These are phyloP conservation scores for Cyamopsis tetragonoloba DNA, from an alignment of 306 rosid species.

Conservation along the genomic window DNA sequence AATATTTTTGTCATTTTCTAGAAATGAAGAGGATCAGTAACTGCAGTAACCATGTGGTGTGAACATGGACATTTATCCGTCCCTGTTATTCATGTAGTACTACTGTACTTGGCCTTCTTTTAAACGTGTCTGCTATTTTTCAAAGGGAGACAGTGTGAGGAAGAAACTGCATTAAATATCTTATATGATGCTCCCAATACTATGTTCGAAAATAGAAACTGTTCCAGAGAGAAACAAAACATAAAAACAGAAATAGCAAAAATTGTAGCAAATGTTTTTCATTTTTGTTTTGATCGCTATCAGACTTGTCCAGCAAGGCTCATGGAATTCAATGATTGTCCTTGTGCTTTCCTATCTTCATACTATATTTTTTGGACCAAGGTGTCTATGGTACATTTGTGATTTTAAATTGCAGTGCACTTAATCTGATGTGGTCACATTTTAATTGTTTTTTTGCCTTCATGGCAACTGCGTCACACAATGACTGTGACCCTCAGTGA, in stretches of 20 bases:
- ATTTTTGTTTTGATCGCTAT: not conserved
- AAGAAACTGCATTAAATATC: not conserved
- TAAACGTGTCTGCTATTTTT: not conserved
- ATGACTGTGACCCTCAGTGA: too few species aligned
- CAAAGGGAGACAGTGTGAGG: not conserved
- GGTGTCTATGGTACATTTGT: too few species aligned
- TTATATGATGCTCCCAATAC: not conserved
- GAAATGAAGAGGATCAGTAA: too few species aligned
- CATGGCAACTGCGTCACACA: too few species aligned
- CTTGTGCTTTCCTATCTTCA: not conserved
- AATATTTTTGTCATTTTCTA: too few species aligned
- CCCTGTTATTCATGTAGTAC: too few species aligned
- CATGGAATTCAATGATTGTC: constrained; percentile 15
- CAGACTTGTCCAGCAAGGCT: constrained; percentile 4
- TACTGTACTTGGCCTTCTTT: not conserved
- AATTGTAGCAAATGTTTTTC: not conserved
- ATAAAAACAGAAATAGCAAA: not conserved
- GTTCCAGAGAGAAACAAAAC: not conserved
- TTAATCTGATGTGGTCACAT: too few species aligned
- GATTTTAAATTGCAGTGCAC: too few species aligned
- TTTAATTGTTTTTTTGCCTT: too few species aligned
- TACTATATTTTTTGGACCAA: constrained; percentile 7
- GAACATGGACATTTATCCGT: not conserved
- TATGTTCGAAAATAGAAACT: not conserved
- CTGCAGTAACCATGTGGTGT: constrained; percentile 22